Base-by-base conservation (phyloP, 2,329 filamentous ascomycete species). In the Fusarium sp. region DNA sequence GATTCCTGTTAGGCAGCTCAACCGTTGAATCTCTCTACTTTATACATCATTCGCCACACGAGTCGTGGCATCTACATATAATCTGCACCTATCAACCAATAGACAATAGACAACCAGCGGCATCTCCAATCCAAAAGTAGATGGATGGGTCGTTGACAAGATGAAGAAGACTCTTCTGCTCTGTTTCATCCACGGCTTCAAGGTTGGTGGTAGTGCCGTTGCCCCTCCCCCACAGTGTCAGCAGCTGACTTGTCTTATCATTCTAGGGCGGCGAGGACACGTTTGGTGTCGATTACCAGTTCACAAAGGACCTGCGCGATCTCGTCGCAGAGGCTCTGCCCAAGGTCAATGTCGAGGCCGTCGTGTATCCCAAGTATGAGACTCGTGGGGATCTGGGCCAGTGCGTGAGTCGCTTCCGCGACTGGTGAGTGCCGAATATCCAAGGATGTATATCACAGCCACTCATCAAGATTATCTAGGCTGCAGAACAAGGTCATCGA, bases 401-500 rank as follows among this genome's bases (percentile, higher is more conserved):
- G 70, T 93, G 92, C 80, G 93, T 96, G 68, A 86, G 86, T 69
- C 87, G 90, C 31, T 95, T 97, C 83, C 91, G 92, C 74, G 92
- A 94, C 84, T 97, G 94, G 93, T 91, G 81, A 71, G 84, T 81
- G 16, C 7, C 47, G 8, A 33, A 3, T 20, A 54, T 54, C 6
- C 18, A 31, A 14, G 47, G 18, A 33, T 54, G 50, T 54, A 54
- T 10, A 22, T 36, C 22, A 14, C 16, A 42, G 13, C 5, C 67
- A 65, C 36, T 36, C 7, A 61, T 27, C 60, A 22, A 29, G 14
- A 8, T 22, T 22, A 10, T 31, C 9, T 66, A 95, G 93, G 94
- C 90, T 98, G 18, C 91, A 95, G 75, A 93, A 98, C 80, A 94
- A 94, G 78, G 94, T 98, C 77, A 98, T 98, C 78, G 97, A 98